Base-by-base conservation (phyloP, 371 early-diverging fungal species). In the Sporodiniella umbellata region DNA sequence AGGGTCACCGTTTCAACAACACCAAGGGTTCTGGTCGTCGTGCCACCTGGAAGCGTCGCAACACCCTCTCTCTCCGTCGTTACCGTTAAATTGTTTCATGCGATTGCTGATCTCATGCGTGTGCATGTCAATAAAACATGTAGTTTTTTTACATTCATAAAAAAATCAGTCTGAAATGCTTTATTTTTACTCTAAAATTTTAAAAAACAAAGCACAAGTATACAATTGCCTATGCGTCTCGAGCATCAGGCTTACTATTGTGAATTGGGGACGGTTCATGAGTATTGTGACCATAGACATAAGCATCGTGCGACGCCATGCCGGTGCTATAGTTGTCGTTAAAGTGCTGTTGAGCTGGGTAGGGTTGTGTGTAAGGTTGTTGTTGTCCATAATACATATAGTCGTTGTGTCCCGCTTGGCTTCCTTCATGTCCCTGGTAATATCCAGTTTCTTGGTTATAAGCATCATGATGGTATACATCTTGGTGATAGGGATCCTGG, bases 1-100 rank as follows among this genome's bases (percentile, higher is more conserved):
- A 99, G 90, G 99, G 99, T 56, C 95, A 95, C 75, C 75, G 84
- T 51, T 96, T 75, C 94, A 97, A 97, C 91, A 96, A 99, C 87
- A 94, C 95, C 75, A 89, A 81, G 44, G 99, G 99, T 75, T 93
- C 95, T 68, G 95, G 97, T 64, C 90, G 96, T 68, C 83, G 83
- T 66, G 66, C 79, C 55, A 73, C 58, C 64, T 89, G 90, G 90
- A 80, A 71, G 62, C 73, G 86, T 51, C 79, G 84, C 78, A 88
- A 89, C 83, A 89, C 88, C 50, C 75, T 88, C 51, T 86, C 86
- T 51, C 86, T 89, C 62, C 87, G 83, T 66, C 88, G 90, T 67
- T 89, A 86, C 80, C 88, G 90, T 61, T 89, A 89, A 85, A 55
- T 33, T 8, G 11, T 3, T 2, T 19, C 26, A 23, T 25, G 2